Evolutionary conservation across 257 asterid genomes (phyloP).

Genomic region (Parsonsia alboflavescens): DNA sequence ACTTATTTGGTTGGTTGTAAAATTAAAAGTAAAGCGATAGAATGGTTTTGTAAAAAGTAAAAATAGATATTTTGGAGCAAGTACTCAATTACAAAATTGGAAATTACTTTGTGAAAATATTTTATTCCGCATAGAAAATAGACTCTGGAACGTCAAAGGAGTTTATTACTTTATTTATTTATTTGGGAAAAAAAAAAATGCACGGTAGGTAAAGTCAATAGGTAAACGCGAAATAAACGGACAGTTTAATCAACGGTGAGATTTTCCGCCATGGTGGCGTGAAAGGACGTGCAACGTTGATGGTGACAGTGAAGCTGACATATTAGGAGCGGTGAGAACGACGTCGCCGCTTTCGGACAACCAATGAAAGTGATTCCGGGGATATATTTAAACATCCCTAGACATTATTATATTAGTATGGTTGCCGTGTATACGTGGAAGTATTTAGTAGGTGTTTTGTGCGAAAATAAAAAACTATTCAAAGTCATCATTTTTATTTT

Average conservation of each 20-base stretch:
- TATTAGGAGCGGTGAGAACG: not conserved
- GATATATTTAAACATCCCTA: not conserved
- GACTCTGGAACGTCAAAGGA: not conserved
- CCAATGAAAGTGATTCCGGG: slow-evolving; percentile 3
- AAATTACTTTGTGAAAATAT: too few relatives aligned
- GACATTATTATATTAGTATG: not conserved
- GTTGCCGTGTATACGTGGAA: slow-evolving; percentile 8
- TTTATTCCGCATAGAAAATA: too few relatives aligned
- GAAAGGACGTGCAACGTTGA: slow-evolving; percentile 15
- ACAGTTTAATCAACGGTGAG: slow-evolving; percentile 11
- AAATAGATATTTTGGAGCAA: too few relatives aligned
- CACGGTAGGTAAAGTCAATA: not conserved
- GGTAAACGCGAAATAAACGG: slow-evolving; percentile 4
- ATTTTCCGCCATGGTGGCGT: slow-evolving; percentile 5
- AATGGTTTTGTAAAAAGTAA: too few relatives aligned
- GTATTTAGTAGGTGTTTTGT: not conserved
- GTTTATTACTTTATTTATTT: too few relatives aligned
- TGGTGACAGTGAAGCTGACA: slow-evolving; percentile 19
- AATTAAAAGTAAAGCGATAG: too few relatives aligned
- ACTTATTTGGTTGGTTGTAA: too few relatives aligned
- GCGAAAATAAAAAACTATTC: not conserved
- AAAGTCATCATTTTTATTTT: not conserved
- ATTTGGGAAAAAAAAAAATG: not conserved
- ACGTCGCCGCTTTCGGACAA: slow-evolving; percentile 19
- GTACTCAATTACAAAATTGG: too few relatives aligned